Base-by-base conservation (phyloP, 169 alveolate species). In the Ichthyophthirius multifiliis region DNA sequence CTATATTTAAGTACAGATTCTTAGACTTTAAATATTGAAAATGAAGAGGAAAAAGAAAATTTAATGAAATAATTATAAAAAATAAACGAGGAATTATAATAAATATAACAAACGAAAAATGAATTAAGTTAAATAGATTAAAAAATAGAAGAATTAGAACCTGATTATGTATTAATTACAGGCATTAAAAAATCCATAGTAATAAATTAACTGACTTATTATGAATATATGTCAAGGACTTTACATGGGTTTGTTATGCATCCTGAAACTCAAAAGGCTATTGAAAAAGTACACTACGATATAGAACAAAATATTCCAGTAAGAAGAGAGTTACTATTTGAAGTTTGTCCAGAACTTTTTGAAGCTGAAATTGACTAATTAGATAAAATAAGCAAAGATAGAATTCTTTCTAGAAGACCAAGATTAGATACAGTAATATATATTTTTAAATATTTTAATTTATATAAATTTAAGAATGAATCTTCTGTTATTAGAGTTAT, bases 221-320 rank as follows among this genome's bases (percentile, higher is more conserved):
- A 83, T 67, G 81, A 85, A 65, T 74, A 86, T 46, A 47, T 64
- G 34, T 76, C 83, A 15, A 82, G 87, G 41, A 80, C 83, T 46
- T 74, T 89, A 46, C 86, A 84, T 32, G 94, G 89, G n/a, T 82
- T 80, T 32, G 45, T 30, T 0, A 27, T 79, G 13, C 91, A 89
- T 63, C 94, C 94, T 41, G 94, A 89, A 62, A 80, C 84, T 9
- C 74, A 75, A 41, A 89, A 89, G 41, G 67, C 65, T 62, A 74
- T 89, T 27, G 94, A 89, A 46, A 75, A 37, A 20, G 64, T 89
- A 2, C 94, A 89, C 65, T 83, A 85, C 75, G 87, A 85, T 76
- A 90, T 84, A 23, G 90, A 83, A 64, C 76, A 89, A 65, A 89
- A 89, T 39, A 37, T 89, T 7, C 94, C 94, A 37, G 83, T 89